Percentiles rank a stretch among this genome's conserved stretches.
Conservation (phyloP, 1,139 yeast genomes). For the Debaryomyces sp. region DNA sequence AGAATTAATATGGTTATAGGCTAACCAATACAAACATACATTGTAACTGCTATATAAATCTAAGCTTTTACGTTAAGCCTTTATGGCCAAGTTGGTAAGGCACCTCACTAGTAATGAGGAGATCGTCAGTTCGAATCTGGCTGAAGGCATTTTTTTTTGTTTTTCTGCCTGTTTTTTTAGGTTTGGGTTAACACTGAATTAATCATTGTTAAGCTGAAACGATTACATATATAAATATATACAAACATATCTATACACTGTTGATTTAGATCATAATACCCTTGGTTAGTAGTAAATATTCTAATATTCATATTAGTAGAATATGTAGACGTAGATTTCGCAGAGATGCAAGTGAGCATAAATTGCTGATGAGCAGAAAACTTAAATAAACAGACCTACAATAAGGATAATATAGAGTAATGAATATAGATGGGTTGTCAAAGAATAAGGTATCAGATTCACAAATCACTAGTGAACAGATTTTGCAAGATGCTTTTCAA, state of each 20-base stretch:
- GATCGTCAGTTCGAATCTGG: constrained; percentile 88
- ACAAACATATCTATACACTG: not conserved
- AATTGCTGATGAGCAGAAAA: constrained; percentile 2
- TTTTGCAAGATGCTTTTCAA: constrained; percentile 41
- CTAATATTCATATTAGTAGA: not conserved
- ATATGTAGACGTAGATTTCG: not conserved
- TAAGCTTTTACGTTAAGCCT: constrained; percentile 19
- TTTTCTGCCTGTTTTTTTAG: constrained; percentile 11
- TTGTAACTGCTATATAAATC: not conserved
- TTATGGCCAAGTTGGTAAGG: constrained; percentile 88
- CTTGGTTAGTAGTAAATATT: not conserved
- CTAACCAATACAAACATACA: not conserved
- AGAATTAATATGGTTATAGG: not conserved
- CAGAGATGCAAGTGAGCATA: constrained; percentile 2
- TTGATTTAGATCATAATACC: not conserved
- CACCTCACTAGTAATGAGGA: constrained; percentile 90
- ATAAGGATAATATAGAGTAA: not conserved
- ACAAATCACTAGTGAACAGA: constrained; percentile 39
- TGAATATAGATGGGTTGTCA: constrained; percentile 2
- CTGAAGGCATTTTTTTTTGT: constrained; percentile 60
- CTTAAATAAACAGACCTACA: not conserved
- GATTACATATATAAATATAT: not conserved
- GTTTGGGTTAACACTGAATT: too few relatives aligned
- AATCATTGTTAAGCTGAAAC: too few relatives aligned
- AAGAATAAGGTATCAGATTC: constrained; percentile 7